Percentiles rank a stretch among this genome's conserved stretches.
Evolutionary conservation across 495 filamentous ascomycete species (phyloP).

Genomic region (Chaetomium fimeti): DNA sequence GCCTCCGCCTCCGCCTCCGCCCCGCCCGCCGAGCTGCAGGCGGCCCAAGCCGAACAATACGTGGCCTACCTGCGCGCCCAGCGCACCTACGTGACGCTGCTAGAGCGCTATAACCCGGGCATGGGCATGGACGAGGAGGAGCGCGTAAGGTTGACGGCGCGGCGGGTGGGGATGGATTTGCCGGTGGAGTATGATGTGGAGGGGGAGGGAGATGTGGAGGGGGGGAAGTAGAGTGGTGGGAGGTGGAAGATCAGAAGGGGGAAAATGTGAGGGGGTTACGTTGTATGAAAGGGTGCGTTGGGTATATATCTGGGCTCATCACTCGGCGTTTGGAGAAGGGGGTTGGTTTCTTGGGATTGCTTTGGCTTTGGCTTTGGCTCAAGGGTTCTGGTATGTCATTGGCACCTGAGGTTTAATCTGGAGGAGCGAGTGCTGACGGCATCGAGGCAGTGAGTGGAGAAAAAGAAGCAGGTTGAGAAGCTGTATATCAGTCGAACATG

Average conservation of each 20-base stretch:
- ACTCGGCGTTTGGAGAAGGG: no score
- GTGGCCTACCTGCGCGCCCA: constrained; percentile 79
- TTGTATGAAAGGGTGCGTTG: no score
- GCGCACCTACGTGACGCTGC: constrained; percentile 68
- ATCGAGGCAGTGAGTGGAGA: no score
- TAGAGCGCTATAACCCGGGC: constrained; percentile 92
- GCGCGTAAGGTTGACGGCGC: constrained; percentile 74
- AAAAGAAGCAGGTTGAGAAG: no score
- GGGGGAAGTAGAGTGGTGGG: constrained; percentile 9
- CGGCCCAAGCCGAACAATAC: constrained; percentile 70
- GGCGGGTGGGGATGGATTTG: constrained; percentile 85
- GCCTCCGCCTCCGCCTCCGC: background rate
- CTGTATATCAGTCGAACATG: no score
- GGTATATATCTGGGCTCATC: no score
- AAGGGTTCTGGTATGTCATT: background rate
- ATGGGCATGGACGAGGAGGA: constrained; percentile 84
- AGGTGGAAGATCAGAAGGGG: background rate
- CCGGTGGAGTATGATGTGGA: constrained; percentile 53
- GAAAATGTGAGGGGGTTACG: background rate
- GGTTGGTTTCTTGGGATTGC: no score
- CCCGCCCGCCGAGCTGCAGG: constrained; percentile 7
- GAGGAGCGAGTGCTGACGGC: no score
- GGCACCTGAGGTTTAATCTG: background rate
- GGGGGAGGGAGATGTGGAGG: constrained; percentile 15
- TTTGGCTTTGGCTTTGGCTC: no score